Base-by-base conservation (phyloP, 768 basidiomycete species). In the Polyporus arcularius region DNA sequence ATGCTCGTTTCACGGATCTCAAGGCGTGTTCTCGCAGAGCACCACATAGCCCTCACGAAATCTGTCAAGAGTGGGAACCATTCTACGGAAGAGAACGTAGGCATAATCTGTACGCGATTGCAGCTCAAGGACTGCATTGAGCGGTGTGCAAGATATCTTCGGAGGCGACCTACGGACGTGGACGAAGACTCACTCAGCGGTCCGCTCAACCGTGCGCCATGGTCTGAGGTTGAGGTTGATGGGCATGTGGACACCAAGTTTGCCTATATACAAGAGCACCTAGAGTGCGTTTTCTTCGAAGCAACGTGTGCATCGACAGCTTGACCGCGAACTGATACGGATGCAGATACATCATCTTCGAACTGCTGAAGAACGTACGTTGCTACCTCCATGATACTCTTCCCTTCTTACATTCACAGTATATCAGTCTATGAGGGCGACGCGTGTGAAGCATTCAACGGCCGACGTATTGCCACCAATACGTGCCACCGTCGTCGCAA, bases 1-100 rank as follows among this genome's bases (percentile, higher is more conserved):
- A 96, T 96, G 94, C 82, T 96, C 10, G 83, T 93, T 51, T 95
- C 94, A 2, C 83, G 94, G 55, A 94, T 95, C 71, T 94, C 93
- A 12, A 83, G 94, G 21, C 86, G 94, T 35, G 94, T 96, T 35
- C 81, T 96, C 26, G 90, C 86, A 4, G 92, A 95, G 70, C 94
- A 96, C 65, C 94, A 96, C 66, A 84, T 95, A 55, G 89, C 92
- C 1, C 78, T 96, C 5, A 89, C 92, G 7, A 80, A 83, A 58
- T 82, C 80, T 30, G 78, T 85, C 58, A 72, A 74, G 38, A 40
- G 52, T 1, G 18, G 18, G 9, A 21, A 32, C 21, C 53, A 35
- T 6, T 41, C 53, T 12, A 3, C 42, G 14, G 38, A 58, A 26
- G 63, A 62, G 18, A 73, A 89, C 68, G 92, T 96, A 18, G 94